Evolutionary conservation across 2,329 filamentous ascomycete species (phyloP), one percentile per base, ranked within the genome.

Genomic region (Ceratocystis diversiconidia): DNA sequence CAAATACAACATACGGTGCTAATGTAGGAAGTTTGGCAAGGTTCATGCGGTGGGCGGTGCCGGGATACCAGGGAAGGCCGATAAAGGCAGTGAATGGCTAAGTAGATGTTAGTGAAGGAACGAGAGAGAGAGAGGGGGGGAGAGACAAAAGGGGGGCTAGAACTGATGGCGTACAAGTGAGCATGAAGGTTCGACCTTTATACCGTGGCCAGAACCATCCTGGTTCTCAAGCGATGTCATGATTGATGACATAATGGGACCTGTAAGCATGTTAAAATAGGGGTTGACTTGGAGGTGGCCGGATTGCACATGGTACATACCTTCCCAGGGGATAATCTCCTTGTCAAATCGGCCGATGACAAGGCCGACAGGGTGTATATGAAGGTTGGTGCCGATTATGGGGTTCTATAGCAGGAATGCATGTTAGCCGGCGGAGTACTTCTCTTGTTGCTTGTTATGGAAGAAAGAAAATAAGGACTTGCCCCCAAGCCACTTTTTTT

Each of bases 381-480:
- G 80, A 2, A 96, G 82, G 71, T 96, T 89, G 6, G 80, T 82
- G 30, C 92, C 92, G 68, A 96, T 87, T 66, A 96, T 86, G 3
- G 80, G 80, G 72, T 95, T 96, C 77, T 85, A 71, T 15, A 52
- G 28, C 1, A 15, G 1, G 15, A 28, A 25, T 22, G 69, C 73
- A 64, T 74, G 71, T 66, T 32, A 63, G 36, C n/a, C 48, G 22
- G 8, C 46, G 7, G 17, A 7, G 2, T 8, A 50, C 22, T 60
- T 8, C 60, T 28, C 22, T 43, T 43, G n/a, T 19, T 57, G 32
- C 46, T 48, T 17, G n/a, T 25, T 19, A 5, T 17, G 7, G 8
- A 25, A 15, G 43, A n/a, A 17, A 6, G 1, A 28, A 61, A 15
- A 41, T 15, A 1, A 59, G 17, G 69, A 70, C 78, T 72, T 70